Evolutionary conservation across 768 basidiomycete species (phyloP).

Genomic region (Tricholoma matsutake): DNA sequence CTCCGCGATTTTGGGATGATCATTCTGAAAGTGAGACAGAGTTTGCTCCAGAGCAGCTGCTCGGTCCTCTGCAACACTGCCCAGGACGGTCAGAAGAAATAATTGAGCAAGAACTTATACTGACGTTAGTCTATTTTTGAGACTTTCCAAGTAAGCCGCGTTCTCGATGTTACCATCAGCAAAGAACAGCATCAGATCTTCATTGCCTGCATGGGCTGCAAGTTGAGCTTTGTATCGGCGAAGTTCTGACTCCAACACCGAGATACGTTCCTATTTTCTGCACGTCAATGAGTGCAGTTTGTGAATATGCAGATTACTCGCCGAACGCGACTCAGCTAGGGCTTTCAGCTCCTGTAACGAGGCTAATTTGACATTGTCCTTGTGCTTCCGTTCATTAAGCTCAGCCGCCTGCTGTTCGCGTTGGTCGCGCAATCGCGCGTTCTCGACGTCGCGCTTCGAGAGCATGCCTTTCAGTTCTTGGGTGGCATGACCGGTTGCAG

Average conservation of each 20-base stretch:
- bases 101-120: slow-evolving; percentile 19
- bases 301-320: background rate
- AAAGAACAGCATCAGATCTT: slow-evolving; percentile 73
- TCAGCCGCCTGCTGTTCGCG: slow-evolving; percentile 68
- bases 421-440: slow-evolving; percentile 63
- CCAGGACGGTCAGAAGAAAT: slow-evolving; percentile 14
- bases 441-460: slow-evolving; percentile 64
- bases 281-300: background rate
- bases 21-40: slow-evolving; percentile 43
- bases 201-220: slow-evolving; percentile 69
- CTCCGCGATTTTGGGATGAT: slow-evolving; percentile 51
- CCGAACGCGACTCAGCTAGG: slow-evolving; percentile 57
- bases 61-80: slow-evolving; percentile 53
- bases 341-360: slow-evolving; percentile 63
- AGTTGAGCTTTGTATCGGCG: slow-evolving; percentile 68
- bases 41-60: slow-evolving; percentile 50
- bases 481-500: slow-evolving; percentile 42
- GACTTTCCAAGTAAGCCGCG: slow-evolving; percentile 44
- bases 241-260: slow-evolving; percentile 67
- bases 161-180: slow-evolving; percentile 53
- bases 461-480: slow-evolving; percentile 63
- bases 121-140: slow-evolving; percentile 57
- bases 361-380: slow-evolving; percentile 54
- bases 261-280: slow-evolving; percentile 62
- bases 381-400: slow-evolving; percentile 63